Percentiles rank a stretch among this genome's conserved stretches.
phyloP scores from a whole-genome alignment of 192 early-diverging fungal species.

The Spinellus fusiger region DNA sequence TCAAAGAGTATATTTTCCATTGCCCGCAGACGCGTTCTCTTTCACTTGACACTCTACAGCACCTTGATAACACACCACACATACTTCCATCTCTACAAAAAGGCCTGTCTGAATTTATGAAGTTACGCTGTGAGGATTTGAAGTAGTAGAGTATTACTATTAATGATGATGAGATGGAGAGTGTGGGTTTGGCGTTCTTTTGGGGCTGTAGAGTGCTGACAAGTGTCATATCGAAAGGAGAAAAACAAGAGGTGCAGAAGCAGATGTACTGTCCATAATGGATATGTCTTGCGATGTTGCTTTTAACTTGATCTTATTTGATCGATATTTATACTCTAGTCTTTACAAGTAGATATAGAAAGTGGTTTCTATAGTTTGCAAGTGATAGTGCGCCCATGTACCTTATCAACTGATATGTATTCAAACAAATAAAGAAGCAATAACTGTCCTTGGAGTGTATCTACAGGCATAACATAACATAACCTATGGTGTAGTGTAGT shows the following conservation, averaged over 20 bases:
- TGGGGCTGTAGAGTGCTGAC: neutral
- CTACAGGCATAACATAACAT: too few species aligned
- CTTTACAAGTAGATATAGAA: too few species aligned
- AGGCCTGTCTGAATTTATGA: neutral
- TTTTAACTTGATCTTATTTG: slow-evolving; percentile 1
- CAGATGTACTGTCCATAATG: neutral
- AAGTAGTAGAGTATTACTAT: neutral
- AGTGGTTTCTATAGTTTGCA: too few species aligned
- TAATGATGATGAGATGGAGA: neutral
- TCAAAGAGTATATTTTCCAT: too few species aligned
- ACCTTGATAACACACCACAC: neutral
- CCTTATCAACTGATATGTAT: too few species aligned
- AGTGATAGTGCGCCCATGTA: too few species aligned
- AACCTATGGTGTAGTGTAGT: too few species aligned
- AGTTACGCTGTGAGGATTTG: neutral
- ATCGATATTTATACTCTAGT: too few species aligned
- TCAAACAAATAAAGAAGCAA: too few species aligned
- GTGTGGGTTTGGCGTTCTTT: neutral
- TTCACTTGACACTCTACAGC: too few species aligned
- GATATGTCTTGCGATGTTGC: neutral
- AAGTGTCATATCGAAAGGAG: neutral
- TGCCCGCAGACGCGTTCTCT: too few species aligned
- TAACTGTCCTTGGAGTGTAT: too few species aligned
- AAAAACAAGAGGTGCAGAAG: neutral
- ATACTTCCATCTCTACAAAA: neutral